Evolutionary conservation across 169 alveolate genomes (phyloP).

Genomic region (Plasmodium cynomolgi): DNA sequence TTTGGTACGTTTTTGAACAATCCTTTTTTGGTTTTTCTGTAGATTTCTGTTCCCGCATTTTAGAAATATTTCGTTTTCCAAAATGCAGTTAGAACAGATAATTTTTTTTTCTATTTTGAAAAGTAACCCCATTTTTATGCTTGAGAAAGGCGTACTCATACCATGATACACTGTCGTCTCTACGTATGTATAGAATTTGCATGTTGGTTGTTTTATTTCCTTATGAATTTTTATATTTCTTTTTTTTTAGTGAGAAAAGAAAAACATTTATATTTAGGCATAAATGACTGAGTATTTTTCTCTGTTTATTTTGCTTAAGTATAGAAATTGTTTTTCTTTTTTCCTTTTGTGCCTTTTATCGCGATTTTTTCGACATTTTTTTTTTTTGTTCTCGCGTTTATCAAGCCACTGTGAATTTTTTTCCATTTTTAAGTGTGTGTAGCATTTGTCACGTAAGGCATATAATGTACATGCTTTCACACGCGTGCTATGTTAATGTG

Average conservation of each 20-base stretch:
- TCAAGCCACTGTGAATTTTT: not conserved
- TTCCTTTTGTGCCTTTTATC: not conserved
- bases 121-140: slow-evolving; percentile 6
- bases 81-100: slow-evolving; percentile 3
- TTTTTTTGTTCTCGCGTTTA: slow-evolving; percentile 7
- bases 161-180: not conserved
- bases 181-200: not conserved
- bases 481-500: slow-evolving; percentile 2
- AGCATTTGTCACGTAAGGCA: not conserved
- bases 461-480: not conserved
- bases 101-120: slow-evolving; percentile 3
- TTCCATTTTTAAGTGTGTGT: not conserved
- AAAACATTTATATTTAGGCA: not conserved
- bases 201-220: slow-evolving; percentile 9
- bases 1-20: slow-evolving; percentile 28
- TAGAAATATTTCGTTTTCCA: slow-evolving; percentile 2
- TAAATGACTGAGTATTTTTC: not conserved
- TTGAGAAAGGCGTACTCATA: not conserved
- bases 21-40: slow-evolving; percentile 7
- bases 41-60: not conserved
- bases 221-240: not conserved
- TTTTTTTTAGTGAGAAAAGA: not conserved
- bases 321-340: slow-evolving; percentile 2
- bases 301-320: slow-evolving; percentile 3
- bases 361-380: slow-evolving; percentile 16